These are phyloP conservation scores for Globisporangium sylvaticum DNA, from an alignment of 352 stramenopile species.

Conservation along the genomic window DNA sequence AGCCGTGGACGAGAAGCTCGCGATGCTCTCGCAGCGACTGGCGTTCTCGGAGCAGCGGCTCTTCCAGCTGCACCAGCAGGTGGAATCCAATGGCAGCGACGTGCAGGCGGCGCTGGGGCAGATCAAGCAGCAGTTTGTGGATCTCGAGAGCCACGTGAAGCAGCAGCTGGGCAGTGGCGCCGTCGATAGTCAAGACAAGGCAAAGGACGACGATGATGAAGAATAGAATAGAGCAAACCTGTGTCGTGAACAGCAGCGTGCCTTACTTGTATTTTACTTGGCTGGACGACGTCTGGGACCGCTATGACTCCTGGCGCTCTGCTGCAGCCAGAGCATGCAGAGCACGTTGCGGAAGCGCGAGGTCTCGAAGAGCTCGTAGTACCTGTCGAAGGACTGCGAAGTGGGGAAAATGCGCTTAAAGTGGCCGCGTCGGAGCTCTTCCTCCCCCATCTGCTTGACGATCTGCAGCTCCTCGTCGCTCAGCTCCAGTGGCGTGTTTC, in stretches of 20 bases:
- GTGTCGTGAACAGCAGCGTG: neutral
- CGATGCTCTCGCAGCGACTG: conserved; percentile 47
- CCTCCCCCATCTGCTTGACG: conserved; percentile 61
- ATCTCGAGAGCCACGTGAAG: conserved; percentile 35
- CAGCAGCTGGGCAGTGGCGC: conserved; percentile 10
- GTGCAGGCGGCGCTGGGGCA: conserved; percentile 32
- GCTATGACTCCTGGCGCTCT: conserved; percentile 14
- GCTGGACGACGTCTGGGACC: conserved; percentile 13
- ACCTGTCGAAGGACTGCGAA: conserved; percentile 41
- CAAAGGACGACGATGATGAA: conserved; percentile 7
- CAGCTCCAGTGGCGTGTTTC: conserved; percentile 28
- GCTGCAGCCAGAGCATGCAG: conserved; percentile 55
- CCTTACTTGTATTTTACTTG: conserved; percentile 6
- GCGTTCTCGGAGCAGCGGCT: conserved; percentile 62
- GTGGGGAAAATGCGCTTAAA: conserved; percentile 79
- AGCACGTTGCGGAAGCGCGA: conserved; percentile 51
- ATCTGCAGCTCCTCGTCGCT: conserved; percentile 50
- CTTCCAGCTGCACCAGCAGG: conserved; percentile 56
- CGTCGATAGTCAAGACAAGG: neutral
- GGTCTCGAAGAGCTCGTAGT: conserved; percentile 52
- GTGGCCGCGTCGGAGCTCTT: conserved; percentile 52
- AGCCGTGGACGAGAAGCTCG: conserved; percentile 57
- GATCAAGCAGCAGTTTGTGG: conserved; percentile 41
- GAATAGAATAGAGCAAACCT: conserved; percentile 7
- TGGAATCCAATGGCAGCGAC: conserved; percentile 31